A percentile compares a stretch with the other conserved stretches of the same genome.
These are phyloP conservation scores for Bidens hawaiensis DNA, from an alignment of 140 eudicot species.

Conservation along the genomic window DNA sequence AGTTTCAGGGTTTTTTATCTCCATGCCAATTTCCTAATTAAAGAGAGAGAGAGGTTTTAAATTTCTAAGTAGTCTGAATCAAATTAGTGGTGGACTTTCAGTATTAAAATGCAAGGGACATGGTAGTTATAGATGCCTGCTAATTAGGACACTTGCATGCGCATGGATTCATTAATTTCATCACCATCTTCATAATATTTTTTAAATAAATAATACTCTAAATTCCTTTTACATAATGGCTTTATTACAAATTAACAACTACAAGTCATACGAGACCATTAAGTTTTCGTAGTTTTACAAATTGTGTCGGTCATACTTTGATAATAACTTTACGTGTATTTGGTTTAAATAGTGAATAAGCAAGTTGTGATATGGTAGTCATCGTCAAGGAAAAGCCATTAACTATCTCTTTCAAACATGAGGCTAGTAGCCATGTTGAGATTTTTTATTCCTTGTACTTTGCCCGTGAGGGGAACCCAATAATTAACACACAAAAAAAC, in stretches of 20 bases:
- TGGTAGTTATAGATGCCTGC: conserved; percentile 29
- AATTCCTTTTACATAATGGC: too few relatives aligned
- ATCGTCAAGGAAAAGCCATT: background rate
- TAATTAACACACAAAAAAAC: background rate
- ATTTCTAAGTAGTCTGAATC: too few relatives aligned
- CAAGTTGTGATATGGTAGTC: background rate
- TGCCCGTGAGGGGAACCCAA: background rate
- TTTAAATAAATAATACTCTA: background rate
- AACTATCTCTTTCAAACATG: background rate
- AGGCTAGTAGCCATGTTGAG: background rate
- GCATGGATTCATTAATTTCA: conserved; percentile 9
- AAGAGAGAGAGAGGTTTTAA: conserved; percentile 1
- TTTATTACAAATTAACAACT: too few relatives aligned
- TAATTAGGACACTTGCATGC: conserved; percentile 24
- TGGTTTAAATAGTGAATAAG: background rate
- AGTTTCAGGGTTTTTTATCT: conserved; percentile 18
- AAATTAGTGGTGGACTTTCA: conserved; percentile 13
- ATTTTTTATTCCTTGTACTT: background rate
- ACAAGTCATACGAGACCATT: too few relatives aligned
- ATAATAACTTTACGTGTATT: background rate
- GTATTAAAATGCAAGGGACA: conserved; percentile 9
- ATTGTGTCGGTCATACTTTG: background rate
- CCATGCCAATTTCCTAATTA: conserved; percentile 14
- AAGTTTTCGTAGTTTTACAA: background rate
- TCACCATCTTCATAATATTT: background rate